phyloP scores from a whole-genome alignment of 352 stramenopile species.

The Blastocystis sp. region DNA sequence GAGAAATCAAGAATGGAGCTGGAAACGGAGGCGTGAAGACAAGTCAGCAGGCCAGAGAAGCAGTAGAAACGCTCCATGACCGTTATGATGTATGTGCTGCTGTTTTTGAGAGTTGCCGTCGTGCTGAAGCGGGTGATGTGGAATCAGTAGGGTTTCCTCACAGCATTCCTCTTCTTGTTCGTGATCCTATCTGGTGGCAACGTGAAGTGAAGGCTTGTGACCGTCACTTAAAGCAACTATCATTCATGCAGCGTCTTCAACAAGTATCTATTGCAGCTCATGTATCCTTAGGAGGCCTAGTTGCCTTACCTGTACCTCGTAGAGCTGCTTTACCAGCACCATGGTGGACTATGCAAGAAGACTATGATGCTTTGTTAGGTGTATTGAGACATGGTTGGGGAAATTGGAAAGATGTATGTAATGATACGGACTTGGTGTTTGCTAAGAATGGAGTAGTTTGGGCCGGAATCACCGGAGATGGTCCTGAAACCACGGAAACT shows the following conservation, averaged over 20 bases:
- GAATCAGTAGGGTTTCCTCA: constrained; percentile 26
- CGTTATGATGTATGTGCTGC: background rate
- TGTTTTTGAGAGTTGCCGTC: background rate
- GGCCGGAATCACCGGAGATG: constrained; percentile 4
- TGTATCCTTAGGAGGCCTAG: background rate
- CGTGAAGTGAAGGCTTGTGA: constrained; percentile 45
- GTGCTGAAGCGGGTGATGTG: background rate
- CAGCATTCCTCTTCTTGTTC: constrained; percentile 1
- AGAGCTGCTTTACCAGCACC: constrained; percentile 25
- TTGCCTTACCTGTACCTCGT: constrained; percentile 2
- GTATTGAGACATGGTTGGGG: constrained; percentile 34
- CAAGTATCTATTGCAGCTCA: background rate
- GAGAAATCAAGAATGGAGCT: background rate
- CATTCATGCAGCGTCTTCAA: constrained; percentile 16
- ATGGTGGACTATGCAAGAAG: constrained; percentile 60
- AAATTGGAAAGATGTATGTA: constrained; percentile 56
- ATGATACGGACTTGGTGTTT: constrained; percentile 34
- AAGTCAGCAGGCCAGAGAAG: constrained; percentile 23
- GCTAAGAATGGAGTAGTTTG: constrained; percentile 18
- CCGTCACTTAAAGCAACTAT: constrained; percentile 21
- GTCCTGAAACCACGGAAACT: background rate
- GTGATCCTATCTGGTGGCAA: constrained; percentile 33
- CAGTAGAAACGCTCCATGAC: background rate
- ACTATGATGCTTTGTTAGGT: constrained; percentile 31
- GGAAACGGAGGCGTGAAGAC: background rate